Percentiles rank a stretch among this genome's conserved stretches.
phyloP scores from a whole-genome alignment of 495 filamentous ascomycete genomes.

The Aspergillus saccharolyticus region DNA sequence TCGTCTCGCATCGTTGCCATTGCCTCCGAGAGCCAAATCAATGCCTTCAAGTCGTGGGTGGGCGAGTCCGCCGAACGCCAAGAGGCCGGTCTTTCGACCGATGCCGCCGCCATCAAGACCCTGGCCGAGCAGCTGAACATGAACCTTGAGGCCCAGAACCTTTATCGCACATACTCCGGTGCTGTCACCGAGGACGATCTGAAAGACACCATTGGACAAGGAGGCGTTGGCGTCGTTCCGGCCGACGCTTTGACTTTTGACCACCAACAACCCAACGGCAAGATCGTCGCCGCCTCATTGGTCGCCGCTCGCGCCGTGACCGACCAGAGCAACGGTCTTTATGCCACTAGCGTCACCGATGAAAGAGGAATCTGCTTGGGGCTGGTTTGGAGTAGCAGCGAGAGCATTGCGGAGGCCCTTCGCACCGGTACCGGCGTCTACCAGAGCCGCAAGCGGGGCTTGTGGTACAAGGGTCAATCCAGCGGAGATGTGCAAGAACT shows the following conservation, averaged over 20 bases:
- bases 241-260: slow-evolving; percentile 63
- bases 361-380: slow-evolving; percentile 82
- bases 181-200: slow-evolving; percentile 39
- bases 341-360: slow-evolving; percentile 84
- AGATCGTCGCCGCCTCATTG: slow-evolving; percentile 63
- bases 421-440: slow-evolving; percentile 89
- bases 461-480: slow-evolving; percentile 95
- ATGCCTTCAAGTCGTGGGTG: slow-evolving; percentile 34
- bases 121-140: slow-evolving; percentile 37
- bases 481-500: slow-evolving; percentile 92
- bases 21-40: slow-evolving; percentile 34
- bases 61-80: slow-evolving; percentile 46
- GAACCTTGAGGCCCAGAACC: slow-evolving; percentile 33
- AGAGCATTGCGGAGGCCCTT: slow-evolving; percentile 82
- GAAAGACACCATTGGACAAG: slow-evolving; percentile 50
- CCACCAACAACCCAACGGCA: slow-evolving; percentile 45
- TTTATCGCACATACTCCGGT: slow-evolving; percentile 33
- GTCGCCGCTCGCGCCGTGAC: slow-evolving; percentile 65
- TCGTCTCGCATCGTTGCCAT: slow-evolving; percentile 53
- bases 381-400: slow-evolving; percentile 86
- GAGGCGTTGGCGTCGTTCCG: slow-evolving; percentile 74
- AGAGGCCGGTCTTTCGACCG: slow-evolving; percentile 49
- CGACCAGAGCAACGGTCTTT: slow-evolving; percentile 79
- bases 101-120: slow-evolving; percentile 47
- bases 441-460: slow-evolving; percentile 85